Conservation (phyloP, 192 early-diverging fungal species). For the Coemansia sp. region DNA sequence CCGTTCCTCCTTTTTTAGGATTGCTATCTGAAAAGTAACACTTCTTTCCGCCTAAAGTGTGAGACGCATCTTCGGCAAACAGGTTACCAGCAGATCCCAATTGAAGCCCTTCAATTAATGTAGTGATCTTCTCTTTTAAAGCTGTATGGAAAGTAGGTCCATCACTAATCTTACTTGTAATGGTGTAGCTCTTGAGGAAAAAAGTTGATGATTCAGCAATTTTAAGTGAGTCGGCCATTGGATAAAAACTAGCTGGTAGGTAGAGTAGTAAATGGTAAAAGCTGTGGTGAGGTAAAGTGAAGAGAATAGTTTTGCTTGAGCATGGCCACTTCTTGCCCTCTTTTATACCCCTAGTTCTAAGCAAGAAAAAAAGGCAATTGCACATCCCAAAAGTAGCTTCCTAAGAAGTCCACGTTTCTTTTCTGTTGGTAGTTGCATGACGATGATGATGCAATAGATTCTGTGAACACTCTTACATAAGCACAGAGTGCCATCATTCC, state of each 20-base stretch:
- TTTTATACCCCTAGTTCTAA: not conserved
- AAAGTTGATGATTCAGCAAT: not conserved
- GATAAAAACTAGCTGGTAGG: not conserved
- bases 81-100: no score
- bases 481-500: no score
- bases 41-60: no score
- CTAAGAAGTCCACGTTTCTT: not conserved
- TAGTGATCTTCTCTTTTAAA: not conserved
- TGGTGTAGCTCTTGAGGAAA: not conserved
- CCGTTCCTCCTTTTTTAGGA: not conserved
- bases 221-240: not conserved
- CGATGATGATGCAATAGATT: no score
- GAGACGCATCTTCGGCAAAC: no score
- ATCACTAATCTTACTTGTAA: no score
- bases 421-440: not conserved
- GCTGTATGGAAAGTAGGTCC: not conserved
- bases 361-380: not conserved
- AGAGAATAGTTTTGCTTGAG: not conserved
- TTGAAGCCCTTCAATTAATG: no score
- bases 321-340: not conserved
- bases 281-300: not conserved
- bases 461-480: no score
- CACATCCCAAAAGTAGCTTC: not conserved
- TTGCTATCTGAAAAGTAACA: no score
- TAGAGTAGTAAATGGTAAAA: not conserved